Evolutionary conservation across 2,329 filamentous ascomycete species (phyloP), one percentile per base, ranked within the genome.

Genomic region (Colletotrichum abscissum): DNA sequence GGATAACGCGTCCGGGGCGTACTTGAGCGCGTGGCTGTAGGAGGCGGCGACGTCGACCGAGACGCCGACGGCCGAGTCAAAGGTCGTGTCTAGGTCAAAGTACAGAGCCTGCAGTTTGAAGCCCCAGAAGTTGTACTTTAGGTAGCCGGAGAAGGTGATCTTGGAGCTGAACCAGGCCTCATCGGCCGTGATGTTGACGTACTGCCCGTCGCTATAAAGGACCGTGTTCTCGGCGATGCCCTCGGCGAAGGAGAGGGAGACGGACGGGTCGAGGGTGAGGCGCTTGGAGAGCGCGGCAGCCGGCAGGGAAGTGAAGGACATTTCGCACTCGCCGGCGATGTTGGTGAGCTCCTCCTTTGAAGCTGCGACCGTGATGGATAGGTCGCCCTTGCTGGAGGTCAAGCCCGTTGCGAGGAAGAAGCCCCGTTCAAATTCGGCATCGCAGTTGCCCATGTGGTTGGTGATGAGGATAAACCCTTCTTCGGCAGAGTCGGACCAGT

Each of bases 381-480:
- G 74, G 22, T 76, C 70, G 3, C 75, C 66, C 35, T 75, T 75
- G 55, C 83, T 74, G 33, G 78, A 78, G 5, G 65, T 70, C 4
- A 86, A 72, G 35, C 75, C 74, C 42, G 75, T 76, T 28, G 81
- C 80, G 7, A 82, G 66, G 75, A 84, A 85, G 75, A 84, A 82
- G 22, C 83, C 81, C 42, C 84, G 80, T 77, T 85, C 82, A 26
- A 81, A 77, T 67, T 81, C 78, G n/a, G 76, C 75, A 69, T 85
- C 82, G 71, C 84, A 86, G 70, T 83, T 79, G 35, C 83, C 83
- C 24, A 82, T 67, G 76, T 85, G 81, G 77, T 84, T 86, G 16
- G 84, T 86, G 73, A 86, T 80, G 63, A 86, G 75, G 54, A 85
- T 77, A 49, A 86, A 76, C n/a, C 72, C 71, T 54, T 73, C 64